These are phyloP conservation scores for Oldenlandia corymbosa DNA, from an alignment of 257 asterid genomes.

Conservation along the genomic window DNA sequence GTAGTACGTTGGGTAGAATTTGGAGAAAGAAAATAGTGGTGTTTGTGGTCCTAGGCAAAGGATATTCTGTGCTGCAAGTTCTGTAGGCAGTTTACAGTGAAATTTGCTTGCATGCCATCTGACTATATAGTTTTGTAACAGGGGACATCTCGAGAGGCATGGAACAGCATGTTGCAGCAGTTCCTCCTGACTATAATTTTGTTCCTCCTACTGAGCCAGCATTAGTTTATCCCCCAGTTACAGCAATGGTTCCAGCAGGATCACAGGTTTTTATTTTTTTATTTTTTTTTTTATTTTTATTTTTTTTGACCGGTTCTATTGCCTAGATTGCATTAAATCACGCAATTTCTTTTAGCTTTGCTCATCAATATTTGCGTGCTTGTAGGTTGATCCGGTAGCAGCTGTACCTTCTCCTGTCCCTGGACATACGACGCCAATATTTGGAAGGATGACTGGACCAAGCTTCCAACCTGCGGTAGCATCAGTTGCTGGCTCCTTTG, in stretches of 20 bases:
- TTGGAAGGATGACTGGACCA: constrained; percentile 53
- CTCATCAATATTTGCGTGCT: constrained; percentile 18
- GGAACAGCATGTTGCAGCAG: constrained; percentile 44
- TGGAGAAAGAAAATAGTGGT: background rate
- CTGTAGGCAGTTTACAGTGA: background rate
- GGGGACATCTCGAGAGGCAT: constrained; percentile 45
- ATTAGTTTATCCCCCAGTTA: constrained; percentile 45
- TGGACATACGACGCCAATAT: constrained; percentile 56
- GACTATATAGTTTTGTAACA: constrained; percentile 35
- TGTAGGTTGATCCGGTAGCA: constrained; percentile 63
- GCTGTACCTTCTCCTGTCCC: constrained; percentile 53
- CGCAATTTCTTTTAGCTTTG: constrained; percentile 7
- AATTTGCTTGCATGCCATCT: background rate
- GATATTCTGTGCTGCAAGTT: background rate
- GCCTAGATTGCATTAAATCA: constrained; percentile 11
- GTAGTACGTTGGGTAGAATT: background rate
- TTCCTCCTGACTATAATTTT: constrained; percentile 63
- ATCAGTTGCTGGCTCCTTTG: constrained; percentile 52
- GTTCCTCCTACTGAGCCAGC: constrained; percentile 55
- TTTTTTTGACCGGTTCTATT: too few species aligned
- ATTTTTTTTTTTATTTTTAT: too few species aligned
- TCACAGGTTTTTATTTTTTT: constrained; percentile 50
- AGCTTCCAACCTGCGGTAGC: constrained; percentile 59
- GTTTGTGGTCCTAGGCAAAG: background rate
- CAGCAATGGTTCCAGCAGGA: constrained; percentile 46